These are phyloP conservation scores for Sphaerulina musiva DNA, from an alignment of 2,329 filamentous ascomycete genomes.

Conservation along the genomic window DNA sequence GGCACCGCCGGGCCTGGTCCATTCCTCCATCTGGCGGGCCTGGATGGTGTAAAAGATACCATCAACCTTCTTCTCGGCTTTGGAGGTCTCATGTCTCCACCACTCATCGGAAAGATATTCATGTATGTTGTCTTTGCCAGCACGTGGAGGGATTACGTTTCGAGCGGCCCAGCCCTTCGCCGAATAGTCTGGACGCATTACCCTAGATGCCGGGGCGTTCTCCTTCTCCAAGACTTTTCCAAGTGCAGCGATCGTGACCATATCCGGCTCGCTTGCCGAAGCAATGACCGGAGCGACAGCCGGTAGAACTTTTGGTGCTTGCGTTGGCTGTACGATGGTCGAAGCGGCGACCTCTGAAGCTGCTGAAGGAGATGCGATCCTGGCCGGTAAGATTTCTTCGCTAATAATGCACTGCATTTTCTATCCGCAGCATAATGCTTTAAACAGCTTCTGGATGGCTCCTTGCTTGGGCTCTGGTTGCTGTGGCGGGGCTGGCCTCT, in stretches of 20 bases:
- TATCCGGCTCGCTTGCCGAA: not conserved
- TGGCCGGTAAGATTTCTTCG: constrained; percentile 1
- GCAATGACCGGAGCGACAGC: not conserved
- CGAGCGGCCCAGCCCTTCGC: no score
- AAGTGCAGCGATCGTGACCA: no score
- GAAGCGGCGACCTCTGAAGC: not conserved
- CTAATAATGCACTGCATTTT: constrained; percentile 6
- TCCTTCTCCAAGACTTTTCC: no score
- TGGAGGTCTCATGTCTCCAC: not conserved
- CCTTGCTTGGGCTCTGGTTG: constrained; percentile 64
- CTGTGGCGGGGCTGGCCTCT: constrained; percentile 22
- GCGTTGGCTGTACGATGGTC: not conserved
- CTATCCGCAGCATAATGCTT: constrained; percentile 79
- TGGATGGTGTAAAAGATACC: not conserved
- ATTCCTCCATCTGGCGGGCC: not conserved
- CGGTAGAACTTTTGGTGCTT: not conserved
- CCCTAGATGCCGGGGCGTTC: no score
- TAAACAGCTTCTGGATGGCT: constrained; percentile 87
- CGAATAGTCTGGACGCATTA: no score
- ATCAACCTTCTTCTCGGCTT: not conserved
- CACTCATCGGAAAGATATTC: not conserved
- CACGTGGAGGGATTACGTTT: no score
- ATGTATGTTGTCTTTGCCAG: no score
- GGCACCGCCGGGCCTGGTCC: not conserved
- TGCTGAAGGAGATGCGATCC: not conserved